Evolutionary conservation across 768 basidiomycete genomes (phyloP).

Genomic region (Fomitopsis pulvina): DNA sequence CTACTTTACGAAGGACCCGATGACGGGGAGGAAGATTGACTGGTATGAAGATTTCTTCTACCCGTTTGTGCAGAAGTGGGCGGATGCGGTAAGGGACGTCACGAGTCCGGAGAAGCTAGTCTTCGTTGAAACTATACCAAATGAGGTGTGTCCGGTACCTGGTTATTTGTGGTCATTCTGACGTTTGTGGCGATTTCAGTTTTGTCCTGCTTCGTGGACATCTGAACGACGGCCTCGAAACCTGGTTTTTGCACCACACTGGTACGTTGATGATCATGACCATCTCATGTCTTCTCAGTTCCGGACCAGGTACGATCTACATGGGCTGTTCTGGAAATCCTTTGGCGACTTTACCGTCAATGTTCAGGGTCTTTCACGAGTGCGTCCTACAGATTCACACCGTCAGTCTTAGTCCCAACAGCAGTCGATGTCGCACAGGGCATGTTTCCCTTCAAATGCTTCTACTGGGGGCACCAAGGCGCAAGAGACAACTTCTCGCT

Average conservation of each 20-base stretch:
- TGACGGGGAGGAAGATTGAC: conserved; percentile 59
- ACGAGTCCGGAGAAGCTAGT: conserved; percentile 50
- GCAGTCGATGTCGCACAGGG: conserved; percentile 61
- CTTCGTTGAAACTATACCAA: conserved; percentile 86
- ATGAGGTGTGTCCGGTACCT: conserved; percentile 54
- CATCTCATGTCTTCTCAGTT: too few relatives aligned
- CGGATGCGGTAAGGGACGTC: conserved; percentile 44
- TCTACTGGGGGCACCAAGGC: conserved; percentile 85
- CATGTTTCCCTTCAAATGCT: conserved; percentile 70
- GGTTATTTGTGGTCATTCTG: neutral
- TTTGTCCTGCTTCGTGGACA: conserved; percentile 76
- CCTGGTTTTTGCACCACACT: conserved; percentile 71
- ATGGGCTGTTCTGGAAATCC: conserved; percentile 77
- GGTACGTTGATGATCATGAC: too few relatives aligned
- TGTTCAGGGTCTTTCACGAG: conserved; percentile 87
- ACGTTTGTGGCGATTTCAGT: conserved; percentile 33
- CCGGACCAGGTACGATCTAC: conserved; percentile 77
- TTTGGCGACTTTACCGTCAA: conserved; percentile 87
- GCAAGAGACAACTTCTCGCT: conserved; percentile 75
- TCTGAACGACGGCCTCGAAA: conserved; percentile 51
- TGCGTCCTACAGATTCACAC: conserved; percentile 27
- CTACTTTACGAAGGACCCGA: conserved; percentile 75
- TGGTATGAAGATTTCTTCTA: conserved; percentile 87
- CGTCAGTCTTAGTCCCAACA: too few relatives aligned
- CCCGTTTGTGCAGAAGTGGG: conserved; percentile 70